A percentile compares a stretch with the other conserved stretches of the same genome.
These are phyloP conservation scores for Tetrahymena borealis DNA, from an alignment of 73 alveolate species.

Conservation along the genomic window DNA sequence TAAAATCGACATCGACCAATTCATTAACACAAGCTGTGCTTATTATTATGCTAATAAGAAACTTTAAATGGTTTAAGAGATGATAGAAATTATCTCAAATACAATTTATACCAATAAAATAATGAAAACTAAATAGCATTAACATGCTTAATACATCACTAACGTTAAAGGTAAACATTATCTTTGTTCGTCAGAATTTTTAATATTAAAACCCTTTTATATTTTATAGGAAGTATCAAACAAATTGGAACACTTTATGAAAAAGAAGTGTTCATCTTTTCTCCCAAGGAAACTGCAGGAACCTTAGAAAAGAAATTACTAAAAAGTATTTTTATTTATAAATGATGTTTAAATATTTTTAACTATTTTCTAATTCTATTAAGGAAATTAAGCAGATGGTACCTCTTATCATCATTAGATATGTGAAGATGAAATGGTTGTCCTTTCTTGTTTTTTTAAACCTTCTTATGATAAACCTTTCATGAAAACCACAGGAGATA, in stretches of 20 bases:
- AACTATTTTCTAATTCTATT: background rate
- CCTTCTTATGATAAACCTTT: background rate
- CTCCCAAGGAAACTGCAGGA: background rate
- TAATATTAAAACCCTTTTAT: background rate
- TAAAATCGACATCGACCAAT: background rate
- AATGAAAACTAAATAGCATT: background rate
- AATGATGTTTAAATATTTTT: background rate
- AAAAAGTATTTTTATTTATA: background rate
- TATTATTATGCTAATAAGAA: background rate
- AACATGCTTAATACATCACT: background rate
- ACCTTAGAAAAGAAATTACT: background rate
- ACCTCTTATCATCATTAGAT: background rate
- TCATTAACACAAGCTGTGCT: background rate
- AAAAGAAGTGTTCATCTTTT: background rate
- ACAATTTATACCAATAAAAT: background rate
- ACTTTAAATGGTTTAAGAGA: background rate
- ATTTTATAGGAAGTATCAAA: background rate
- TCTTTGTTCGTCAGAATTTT: background rate
- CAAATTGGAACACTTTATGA: background rate
- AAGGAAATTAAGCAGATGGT: background rate
- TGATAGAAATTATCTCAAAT: background rate
- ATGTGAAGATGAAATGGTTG: slow-evolving; percentile 1
- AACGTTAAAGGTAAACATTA: background rate
- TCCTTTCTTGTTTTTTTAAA: background rate
- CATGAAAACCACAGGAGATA: background rate